These are phyloP conservation scores for Neostapfia colusana DNA, from an alignment of 176 grass and related monocot genomes.

Conservation along the genomic window DNA sequence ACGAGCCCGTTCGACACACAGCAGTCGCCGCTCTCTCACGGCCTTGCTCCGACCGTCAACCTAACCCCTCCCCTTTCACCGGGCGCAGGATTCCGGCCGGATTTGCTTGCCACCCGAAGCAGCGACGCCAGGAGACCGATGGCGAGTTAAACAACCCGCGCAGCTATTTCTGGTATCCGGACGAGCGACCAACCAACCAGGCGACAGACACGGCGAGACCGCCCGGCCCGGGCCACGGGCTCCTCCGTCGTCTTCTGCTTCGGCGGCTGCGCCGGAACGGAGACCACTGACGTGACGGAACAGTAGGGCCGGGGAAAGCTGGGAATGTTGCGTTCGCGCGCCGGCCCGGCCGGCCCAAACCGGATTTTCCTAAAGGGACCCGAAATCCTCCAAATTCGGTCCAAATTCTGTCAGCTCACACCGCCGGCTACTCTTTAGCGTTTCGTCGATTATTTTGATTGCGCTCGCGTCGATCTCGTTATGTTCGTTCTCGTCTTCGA, in stretches of 20 bases:
- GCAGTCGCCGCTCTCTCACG: background rate
- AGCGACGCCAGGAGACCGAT: background rate
- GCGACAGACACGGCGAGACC: background rate
- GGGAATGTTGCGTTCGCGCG: background rate
- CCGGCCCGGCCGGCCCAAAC: background rate
- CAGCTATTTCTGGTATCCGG: background rate
- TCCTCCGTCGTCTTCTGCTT: background rate
- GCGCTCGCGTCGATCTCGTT: too few relatives aligned
- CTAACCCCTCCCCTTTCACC: background rate
- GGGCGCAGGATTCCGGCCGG: background rate
- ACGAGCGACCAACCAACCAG: background rate
- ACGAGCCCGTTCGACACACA: background rate
- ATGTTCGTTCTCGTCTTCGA: too few relatives aligned
- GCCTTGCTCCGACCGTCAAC: constrained; percentile 8
- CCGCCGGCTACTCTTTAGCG: too few relatives aligned
- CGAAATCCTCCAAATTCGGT: too few relatives aligned
- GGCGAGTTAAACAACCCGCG: background rate
- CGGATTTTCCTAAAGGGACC: too few relatives aligned
- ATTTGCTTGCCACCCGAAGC: background rate
- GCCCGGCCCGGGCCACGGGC: background rate
- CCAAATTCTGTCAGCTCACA: too few relatives aligned
- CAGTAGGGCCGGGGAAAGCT: background rate
- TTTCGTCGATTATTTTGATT: too few relatives aligned
- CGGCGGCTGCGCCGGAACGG: background rate
- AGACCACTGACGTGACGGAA: background rate